These are phyloP conservation scores for Neoscytalidium dimidiatum DNA, from an alignment of 2,329 filamentous ascomycete species.

Conservation along the genomic window DNA sequence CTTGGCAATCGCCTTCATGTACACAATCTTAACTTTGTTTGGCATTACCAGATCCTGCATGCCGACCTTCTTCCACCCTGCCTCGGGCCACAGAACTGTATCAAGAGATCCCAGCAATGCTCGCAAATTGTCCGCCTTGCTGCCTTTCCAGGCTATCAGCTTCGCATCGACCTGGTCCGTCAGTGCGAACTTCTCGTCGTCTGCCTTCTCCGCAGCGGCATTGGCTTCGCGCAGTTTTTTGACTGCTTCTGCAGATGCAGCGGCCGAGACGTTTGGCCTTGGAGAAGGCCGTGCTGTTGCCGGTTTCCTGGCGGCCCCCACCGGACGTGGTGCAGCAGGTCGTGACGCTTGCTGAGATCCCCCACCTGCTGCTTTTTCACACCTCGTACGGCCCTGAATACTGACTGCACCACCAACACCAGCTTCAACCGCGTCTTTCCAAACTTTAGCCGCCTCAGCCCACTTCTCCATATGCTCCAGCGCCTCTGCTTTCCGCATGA, in stretches of 20 bases:
- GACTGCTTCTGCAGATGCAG: slow-evolving; percentile 67
- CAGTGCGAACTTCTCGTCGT: slow-evolving; percentile 90
- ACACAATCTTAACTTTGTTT: slow-evolving; percentile 93
- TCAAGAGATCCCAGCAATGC: slow-evolving; percentile 87
- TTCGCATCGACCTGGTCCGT: slow-evolving; percentile 81
- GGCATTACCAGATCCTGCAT: slow-evolving; percentile 91
- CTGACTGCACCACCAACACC: slow-evolving; percentile 85
- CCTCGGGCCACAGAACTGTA: slow-evolving; percentile 84
- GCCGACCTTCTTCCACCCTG: slow-evolving; percentile 95
- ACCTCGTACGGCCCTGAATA: slow-evolving; percentile 82
- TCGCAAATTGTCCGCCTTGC: slow-evolving; percentile 89
- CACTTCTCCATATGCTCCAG: slow-evolving; percentile 95
- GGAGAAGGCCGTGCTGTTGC: slow-evolving; percentile 37
- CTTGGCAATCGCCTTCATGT: slow-evolving; percentile 99
- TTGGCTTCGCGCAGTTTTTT: slow-evolving; percentile 81
- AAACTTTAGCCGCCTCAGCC: slow-evolving; percentile 77
- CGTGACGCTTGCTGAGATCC: slow-evolving; percentile 53
- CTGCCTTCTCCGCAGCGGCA: slow-evolving; percentile 77
- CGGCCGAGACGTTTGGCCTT: slow-evolving; percentile 43
- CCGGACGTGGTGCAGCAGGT: slow-evolving; percentile 46
- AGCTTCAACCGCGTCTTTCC: slow-evolving; percentile 79
- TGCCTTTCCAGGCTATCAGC: slow-evolving; percentile 80
- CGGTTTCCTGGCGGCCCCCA: slow-evolving; percentile 33
- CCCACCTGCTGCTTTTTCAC: slow-evolving; percentile 74
- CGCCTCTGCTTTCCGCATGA: slow-evolving; percentile 93